A percentile compares a stretch with the other conserved stretches of the same genome.
Conservation (phyloP, 2,329 filamentous ascomycete genomes). For the Coniochaeta prunicola region DNA sequence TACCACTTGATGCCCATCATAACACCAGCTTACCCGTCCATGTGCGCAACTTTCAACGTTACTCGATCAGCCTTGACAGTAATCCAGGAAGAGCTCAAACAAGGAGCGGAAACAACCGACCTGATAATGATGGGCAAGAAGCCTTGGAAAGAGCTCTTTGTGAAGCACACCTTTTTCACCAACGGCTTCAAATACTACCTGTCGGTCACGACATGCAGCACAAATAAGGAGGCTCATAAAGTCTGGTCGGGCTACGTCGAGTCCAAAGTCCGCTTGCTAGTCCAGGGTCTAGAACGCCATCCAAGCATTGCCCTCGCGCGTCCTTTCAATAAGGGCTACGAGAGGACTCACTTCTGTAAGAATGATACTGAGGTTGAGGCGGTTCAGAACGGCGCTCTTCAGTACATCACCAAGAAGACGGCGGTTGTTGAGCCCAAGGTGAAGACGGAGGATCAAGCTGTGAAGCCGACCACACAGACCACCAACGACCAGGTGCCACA, state of each 20-base stretch:
- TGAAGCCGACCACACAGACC: conserved; percentile 23
- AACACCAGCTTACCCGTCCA: conserved; percentile 92
- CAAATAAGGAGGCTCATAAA: conserved; percentile 74
- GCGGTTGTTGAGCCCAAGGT: conserved; percentile 24
- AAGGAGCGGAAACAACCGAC: conserved; percentile 69
- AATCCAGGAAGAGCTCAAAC: conserved; percentile 74
- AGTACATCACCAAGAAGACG: conserved; percentile 29
- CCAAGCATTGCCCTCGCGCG: conserved; percentile 75
- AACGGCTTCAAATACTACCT: conserved; percentile 93
- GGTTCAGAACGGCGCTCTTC: conserved; percentile 46
- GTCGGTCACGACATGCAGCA: conserved; percentile 75
- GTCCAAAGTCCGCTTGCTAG: conserved; percentile 83
- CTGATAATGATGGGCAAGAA: conserved; percentile 71
- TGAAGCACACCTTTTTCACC: conserved; percentile 90
- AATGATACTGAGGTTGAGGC: conserved; percentile 42
- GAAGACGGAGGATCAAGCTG: conserved; percentile 38
- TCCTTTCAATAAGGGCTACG: conserved; percentile 88
- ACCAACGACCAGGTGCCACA: conserved; percentile 18
- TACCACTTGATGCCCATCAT: conserved; percentile 97
- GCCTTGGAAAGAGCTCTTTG: conserved; percentile 82
- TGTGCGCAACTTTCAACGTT: conserved; percentile 96
- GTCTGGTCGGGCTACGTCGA: conserved; percentile 89
- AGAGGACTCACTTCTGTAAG: conserved; percentile 68
- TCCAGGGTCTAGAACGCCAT: conserved; percentile 75
- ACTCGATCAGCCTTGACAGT: conserved; percentile 78